Percentiles rank a stretch among this genome's conserved stretches.
Conservation (phyloP, 176 grass and related monocot genomes). For the Cenchrus americanus region DNA sequence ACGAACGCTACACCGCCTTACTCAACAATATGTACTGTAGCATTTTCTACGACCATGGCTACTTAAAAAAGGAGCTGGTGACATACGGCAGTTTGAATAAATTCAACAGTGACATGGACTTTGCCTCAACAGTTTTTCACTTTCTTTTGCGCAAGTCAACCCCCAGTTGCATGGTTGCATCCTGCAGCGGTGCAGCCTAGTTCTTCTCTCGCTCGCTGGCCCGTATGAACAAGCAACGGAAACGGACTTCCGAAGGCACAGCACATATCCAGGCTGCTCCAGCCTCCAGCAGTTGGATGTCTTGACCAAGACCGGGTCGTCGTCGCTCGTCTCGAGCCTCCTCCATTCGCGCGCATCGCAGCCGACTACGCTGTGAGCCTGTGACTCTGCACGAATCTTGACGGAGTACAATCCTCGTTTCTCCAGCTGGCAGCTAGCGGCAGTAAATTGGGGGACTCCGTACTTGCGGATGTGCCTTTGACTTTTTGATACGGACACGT, state of each 20-base stretch:
- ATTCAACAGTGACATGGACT: slow-evolving; percentile 1
- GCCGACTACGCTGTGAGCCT: not conserved
- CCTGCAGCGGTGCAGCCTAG: not conserved
- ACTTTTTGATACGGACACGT: not conserved
- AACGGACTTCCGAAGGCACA: not conserved
- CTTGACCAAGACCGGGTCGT: not conserved
- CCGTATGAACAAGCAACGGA: not conserved
- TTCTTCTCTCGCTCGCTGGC: not conserved
- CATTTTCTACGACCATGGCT: not conserved
- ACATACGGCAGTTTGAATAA: not conserved
- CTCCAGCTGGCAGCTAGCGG: not conserved
- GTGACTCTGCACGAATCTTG: not conserved
- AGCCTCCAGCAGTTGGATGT: not conserved
- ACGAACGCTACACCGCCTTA: too few relatives aligned
- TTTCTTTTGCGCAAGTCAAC: not conserved
- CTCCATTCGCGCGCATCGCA: not conserved
- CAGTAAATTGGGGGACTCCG: not conserved
- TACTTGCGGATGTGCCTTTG: not conserved
- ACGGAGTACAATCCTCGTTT: not conserved
- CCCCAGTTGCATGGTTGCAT: not conserved
- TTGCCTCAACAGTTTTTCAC: not conserved
- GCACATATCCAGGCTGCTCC: too few relatives aligned
- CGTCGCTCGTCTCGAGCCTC: not conserved
- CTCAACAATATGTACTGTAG: too few relatives aligned
- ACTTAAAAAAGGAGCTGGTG: not conserved